Evolutionary conservation across 2,329 filamentous ascomycete species (phyloP).

Genomic region (Mollisiaceae sp.): DNA sequence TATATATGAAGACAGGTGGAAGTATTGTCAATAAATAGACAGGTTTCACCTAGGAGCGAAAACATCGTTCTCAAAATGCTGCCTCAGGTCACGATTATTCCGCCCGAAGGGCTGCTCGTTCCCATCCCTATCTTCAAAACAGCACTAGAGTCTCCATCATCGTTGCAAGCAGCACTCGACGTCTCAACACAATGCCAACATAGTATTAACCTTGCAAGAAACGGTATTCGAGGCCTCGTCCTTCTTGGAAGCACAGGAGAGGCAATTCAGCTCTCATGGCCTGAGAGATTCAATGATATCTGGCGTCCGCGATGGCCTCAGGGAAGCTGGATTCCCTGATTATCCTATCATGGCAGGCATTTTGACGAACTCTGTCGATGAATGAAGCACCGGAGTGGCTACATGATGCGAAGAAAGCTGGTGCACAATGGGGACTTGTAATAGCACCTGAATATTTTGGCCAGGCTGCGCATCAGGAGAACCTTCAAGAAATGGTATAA

Average conservation of each 20-base stretch:
- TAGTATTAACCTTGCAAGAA: constrained; percentile 60
- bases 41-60: too few relatives aligned
- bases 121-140: constrained; percentile 61
- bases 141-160: constrained; percentile 15
- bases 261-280: constrained; percentile 61
- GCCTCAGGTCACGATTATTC: not conserved
- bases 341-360: constrained; percentile 64
- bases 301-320: constrained; percentile 58
- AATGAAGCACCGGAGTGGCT: constrained; percentile 59
- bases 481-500: constrained; percentile 64
- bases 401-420: constrained; percentile 54
- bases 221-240: constrained; percentile 63
- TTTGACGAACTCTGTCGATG: constrained; percentile 59
- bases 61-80: not conserved
- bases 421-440: constrained; percentile 67
- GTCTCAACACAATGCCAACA: constrained; percentile 60
- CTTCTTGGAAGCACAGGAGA: constrained; percentile 67
- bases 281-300: constrained; percentile 60
- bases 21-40: not conserved
- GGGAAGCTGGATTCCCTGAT: constrained; percentile 57
- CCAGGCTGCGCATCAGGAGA: constrained; percentile 57
- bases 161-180: constrained; percentile 50
- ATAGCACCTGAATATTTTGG: constrained; percentile 69
- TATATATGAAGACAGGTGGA: not conserved
- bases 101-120: constrained; percentile 54